A percentile compares a stretch with the other conserved stretches of the same genome.
Conservation (phyloP, 2,329 filamentous ascomycete species). For the Aspergillus neoniger region DNA sequence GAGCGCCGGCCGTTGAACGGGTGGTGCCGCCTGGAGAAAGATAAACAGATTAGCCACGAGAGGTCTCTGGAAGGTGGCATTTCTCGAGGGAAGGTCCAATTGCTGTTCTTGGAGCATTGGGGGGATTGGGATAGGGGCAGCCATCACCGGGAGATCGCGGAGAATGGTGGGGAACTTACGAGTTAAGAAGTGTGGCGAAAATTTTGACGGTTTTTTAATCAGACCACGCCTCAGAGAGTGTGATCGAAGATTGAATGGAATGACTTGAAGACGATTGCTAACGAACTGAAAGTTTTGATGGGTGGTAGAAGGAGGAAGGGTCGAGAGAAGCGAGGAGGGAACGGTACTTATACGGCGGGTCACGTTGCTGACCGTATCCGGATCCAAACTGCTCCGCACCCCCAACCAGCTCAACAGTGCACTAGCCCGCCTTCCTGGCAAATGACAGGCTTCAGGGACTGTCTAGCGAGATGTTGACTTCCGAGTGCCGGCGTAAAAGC, state of each 20-base stretch:
- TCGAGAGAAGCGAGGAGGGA: constrained; percentile 1
- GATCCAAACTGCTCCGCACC: constrained; percentile 11
- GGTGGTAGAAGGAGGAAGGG: constrained; percentile 9
- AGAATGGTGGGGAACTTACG: constrained; percentile 60
- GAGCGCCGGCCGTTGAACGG: constrained; percentile 96
- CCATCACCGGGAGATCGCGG: background rate
- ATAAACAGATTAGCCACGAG: constrained; percentile 7
- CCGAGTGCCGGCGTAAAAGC: background rate
- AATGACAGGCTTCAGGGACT: background rate
- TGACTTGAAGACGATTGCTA: constrained; percentile 26
- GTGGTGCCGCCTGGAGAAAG: constrained; percentile 72
- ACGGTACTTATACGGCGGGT: constrained; percentile 13
- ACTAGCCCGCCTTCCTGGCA: background rate
- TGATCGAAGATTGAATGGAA: constrained; percentile 39
- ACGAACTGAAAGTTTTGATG: constrained; percentile 21
- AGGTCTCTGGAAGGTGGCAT: background rate
- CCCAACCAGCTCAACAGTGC: background rate
- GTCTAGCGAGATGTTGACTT: background rate
- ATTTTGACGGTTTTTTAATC: constrained; percentile 73
- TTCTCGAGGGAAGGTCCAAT: constrained; percentile 5
- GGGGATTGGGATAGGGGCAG: background rate
- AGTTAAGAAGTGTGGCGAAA: constrained; percentile 98
- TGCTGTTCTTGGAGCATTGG: background rate
- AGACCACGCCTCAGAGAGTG: constrained; percentile 64
- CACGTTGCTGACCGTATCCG: constrained; percentile 8